Base-by-base conservation (phyloP, 78 protist genomes). In the Tieghemostelium lacteum region DNA sequence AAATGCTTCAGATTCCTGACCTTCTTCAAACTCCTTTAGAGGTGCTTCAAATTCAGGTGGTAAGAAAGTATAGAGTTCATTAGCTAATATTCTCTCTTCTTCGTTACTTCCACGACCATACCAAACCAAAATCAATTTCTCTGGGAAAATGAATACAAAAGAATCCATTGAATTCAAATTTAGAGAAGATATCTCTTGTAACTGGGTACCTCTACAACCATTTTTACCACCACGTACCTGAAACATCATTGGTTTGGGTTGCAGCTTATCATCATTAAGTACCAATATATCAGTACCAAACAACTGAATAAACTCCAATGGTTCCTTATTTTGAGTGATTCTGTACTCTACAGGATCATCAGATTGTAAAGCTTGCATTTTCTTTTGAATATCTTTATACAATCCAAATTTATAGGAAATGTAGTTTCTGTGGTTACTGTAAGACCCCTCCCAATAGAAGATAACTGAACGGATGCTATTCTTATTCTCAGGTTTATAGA, bases 41-140 rank as follows among this genome's bases (percentile, higher is more conserved):
- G 42, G 67, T 1, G 91, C 58, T 42, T 83, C 91, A 70, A 42
- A 83, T 20, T 83, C 91, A 14, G 91, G 91, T 57, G 91, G 91
- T 1, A 83, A 26, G 52, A 83, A 83, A 22, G 91, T 69, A 52
- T 33, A 83, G n/a, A 83, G 75, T 45, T 83, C 91, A 19, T 70
- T 12, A 17, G 91, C 91, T 36, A 83, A 45, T 5, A 5, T 16
- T 42, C 91, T 52, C 49, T 83, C 77, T 3, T 61, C 57, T 52
- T 83, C 80, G 19, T 45, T 83, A 31, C 63, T 58, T 3, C 57
- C 91, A 0, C 16, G 36, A 24, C 91, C 91, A 24, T 83, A 52
- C 91, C 91, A 83, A 14, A 83, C 91, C 16, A 83, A 42, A 19
- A 83, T 83, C 37, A 39, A 57, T 60, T 83, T 83, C 39, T 39